phyloP scores from a whole-genome alignment of 2,329 filamentous ascomycete species.

The Botrytis paeoniae region DNA sequence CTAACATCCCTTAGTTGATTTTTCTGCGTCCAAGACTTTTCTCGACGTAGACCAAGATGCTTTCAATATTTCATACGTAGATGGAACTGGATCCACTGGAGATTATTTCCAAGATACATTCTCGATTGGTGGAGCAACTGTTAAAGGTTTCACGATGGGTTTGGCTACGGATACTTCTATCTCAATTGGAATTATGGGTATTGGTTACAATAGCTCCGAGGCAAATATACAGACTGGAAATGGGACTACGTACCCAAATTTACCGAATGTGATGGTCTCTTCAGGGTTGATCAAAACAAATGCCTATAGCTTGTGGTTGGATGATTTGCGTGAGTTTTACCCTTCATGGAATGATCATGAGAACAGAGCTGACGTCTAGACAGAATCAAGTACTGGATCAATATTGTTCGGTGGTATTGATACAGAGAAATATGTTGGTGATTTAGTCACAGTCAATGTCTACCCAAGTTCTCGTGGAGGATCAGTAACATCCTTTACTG shows the following conservation, averaged over 20 bases:
- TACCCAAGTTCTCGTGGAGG: constrained; percentile 26
- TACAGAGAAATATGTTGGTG: constrained; percentile 45
- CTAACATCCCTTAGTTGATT: constrained; percentile 44
- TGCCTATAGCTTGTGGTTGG: constrained; percentile 42
- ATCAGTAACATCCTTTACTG: constrained; percentile 34
- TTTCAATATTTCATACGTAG: constrained; percentile 62
- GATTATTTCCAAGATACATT: constrained; percentile 59
- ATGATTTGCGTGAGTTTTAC: constrained; percentile 38
- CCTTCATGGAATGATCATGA: background rate
- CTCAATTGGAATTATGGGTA: constrained; percentile 55
- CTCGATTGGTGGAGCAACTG: constrained; percentile 47
- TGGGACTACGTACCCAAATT: constrained; percentile 40
- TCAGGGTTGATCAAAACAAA: constrained; percentile 45
- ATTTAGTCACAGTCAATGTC: constrained; percentile 37
- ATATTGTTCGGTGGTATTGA: constrained; percentile 48
- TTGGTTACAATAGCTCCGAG: constrained; percentile 49
- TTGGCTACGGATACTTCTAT: constrained; percentile 49
- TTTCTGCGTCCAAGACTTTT: constrained; percentile 49
- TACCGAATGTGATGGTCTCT: constrained; percentile 39
- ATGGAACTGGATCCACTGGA: constrained; percentile 52
- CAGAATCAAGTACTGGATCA: constrained; percentile 37
- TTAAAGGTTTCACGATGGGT: constrained; percentile 54
- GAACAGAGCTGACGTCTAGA: constrained; percentile 21
- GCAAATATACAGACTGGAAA: constrained; percentile 49
- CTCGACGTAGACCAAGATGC: constrained; percentile 42